Percentiles rank a stretch among this genome's conserved stretches.
Evolutionary conservation across 495 filamentous ascomycete genomes (phyloP).

Genomic region (Aspergillus panamensis): DNA sequence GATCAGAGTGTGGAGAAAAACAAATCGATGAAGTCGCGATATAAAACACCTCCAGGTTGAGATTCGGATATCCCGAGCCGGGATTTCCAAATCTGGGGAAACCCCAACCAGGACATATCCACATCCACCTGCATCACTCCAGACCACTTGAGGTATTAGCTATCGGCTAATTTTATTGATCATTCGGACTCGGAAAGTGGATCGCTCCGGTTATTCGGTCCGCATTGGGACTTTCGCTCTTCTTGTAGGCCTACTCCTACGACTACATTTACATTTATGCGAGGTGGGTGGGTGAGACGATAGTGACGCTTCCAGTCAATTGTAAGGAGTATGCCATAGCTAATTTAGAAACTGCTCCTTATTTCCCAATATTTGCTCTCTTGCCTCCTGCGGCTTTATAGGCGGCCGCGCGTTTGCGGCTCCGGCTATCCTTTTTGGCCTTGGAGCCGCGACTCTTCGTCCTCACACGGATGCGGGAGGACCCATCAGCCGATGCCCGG

Average conservation of each 20-base stretch:
- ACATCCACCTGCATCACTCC: too few species aligned
- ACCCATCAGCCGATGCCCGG: constrained; percentile 65
- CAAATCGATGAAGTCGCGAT: neutral
- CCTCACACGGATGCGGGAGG: constrained; percentile 58
- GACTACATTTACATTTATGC: too few species aligned
- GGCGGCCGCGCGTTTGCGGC: constrained; percentile 58
- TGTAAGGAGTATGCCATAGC: too few species aligned
- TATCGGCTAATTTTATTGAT: too few species aligned
- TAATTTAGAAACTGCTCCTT: neutral
- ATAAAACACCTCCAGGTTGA: neutral
- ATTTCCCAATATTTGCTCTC: constrained; percentile 24
- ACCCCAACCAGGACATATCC: neutral
- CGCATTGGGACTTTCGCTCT: too few species aligned
- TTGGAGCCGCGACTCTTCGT: constrained; percentile 56
- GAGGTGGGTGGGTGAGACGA: too few species aligned
- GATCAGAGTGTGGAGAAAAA: too few species aligned
- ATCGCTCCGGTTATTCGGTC: too few species aligned
- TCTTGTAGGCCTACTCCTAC: too few species aligned
- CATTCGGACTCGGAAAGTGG: too few species aligned
- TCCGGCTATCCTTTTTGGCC: constrained; percentile 50
- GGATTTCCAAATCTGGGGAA: neutral
- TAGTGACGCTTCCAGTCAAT: too few species aligned
- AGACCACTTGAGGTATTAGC: too few species aligned
- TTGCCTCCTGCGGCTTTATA: constrained; percentile 60
- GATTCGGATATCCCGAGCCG: neutral